phyloP scores from a whole-genome alignment of 495 filamentous ascomycete species.

The Letharia columbiana region DNA sequence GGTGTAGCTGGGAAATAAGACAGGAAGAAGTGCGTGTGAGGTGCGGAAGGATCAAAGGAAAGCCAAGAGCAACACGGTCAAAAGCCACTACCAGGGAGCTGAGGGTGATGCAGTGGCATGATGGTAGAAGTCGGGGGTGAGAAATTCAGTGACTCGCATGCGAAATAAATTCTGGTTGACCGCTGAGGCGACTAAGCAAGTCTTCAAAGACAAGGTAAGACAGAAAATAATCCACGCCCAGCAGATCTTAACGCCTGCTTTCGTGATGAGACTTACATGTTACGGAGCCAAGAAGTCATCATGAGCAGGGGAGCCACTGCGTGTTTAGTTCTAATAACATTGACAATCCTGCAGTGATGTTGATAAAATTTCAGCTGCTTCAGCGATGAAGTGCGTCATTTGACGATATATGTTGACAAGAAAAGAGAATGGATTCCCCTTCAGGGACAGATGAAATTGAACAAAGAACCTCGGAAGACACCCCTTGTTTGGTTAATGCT shows the following conservation, averaged over 20 bases:
- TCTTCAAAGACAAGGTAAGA: neutral
- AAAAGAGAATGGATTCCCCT: neutral
- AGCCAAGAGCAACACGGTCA: neutral
- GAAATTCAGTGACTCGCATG: neutral
- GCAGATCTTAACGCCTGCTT: neutral
- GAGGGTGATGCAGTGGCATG: neutral
- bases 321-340: neutral
- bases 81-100: neutral
- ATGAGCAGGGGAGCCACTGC: neutral
- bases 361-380: neutral
- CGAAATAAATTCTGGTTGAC: neutral
- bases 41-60: neutral
- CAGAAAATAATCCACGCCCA: neutral
- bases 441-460: neutral
- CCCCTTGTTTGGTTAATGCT: neutral
- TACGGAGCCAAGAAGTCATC: constrained; percentile 11
- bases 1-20: neutral
- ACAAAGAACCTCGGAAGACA: neutral
- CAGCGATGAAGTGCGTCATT: neutral
- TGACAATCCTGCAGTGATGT: neutral
- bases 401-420: neutral
- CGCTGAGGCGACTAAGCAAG: neutral
- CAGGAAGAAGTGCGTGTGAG: neutral
- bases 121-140: neutral
- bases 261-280: neutral